phyloP scores from a whole-genome alignment of 257 asterid genomes.

The Penstemon newberryi region DNA sequence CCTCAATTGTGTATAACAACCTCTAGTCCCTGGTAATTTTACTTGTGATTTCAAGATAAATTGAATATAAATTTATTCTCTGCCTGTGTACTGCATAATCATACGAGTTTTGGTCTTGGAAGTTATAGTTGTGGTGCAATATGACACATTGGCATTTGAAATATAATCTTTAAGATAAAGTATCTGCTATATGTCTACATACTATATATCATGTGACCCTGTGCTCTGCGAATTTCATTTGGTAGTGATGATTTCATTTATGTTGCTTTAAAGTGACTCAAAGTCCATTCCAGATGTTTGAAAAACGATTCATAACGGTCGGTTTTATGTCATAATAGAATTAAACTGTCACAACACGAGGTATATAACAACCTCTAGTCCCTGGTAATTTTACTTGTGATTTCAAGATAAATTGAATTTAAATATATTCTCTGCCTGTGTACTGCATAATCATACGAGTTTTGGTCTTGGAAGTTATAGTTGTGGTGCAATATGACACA shows the following conservation, averaged over 20 bases:
- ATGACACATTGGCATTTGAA: neutral
- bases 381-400: neutral
- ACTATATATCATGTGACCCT: conserved; percentile 14
- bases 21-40: neutral
- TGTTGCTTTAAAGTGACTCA: conserved; percentile 12
- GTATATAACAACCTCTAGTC: neutral
- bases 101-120: conserved; percentile 2
- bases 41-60: conserved; percentile 5
- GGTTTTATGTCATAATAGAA: neutral
- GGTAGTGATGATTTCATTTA: conserved; percentile 20
- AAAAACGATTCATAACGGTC: conserved; percentile 4
- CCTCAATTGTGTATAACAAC: neutral
- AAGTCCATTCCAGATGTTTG: neutral
- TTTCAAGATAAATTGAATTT: neutral
- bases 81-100: conserved; percentile 10
- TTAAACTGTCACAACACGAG: neutral
- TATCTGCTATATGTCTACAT: conserved; percentile 1
- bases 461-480: conserved; percentile 14
- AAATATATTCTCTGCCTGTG: neutral
- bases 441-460: conserved; percentile 3
- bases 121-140: conserved; percentile 1
- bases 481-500: neutral
- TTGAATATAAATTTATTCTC: neutral
- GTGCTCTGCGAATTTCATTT: conserved; percentile 4
- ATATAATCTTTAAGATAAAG: neutral